Conservation (phyloP, 495 filamentous ascomycete species). For the Xylaria curta region DNA sequence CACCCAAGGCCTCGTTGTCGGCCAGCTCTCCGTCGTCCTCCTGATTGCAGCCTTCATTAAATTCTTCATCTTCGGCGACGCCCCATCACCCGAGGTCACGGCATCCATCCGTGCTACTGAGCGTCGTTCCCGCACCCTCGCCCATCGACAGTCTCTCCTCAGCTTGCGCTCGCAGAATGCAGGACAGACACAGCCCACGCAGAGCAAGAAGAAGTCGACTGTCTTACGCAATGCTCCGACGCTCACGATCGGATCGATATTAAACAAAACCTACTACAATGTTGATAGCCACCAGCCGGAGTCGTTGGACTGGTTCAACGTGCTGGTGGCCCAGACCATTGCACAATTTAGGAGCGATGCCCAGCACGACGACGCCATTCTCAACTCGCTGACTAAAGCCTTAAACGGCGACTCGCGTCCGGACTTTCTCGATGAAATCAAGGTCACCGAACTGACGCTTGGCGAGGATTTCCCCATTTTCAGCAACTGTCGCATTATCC, state of each 20-base stretch:
- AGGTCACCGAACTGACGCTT: constrained; percentile 87
- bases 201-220: constrained; percentile 78
- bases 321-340: constrained; percentile 94
- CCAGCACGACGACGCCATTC: constrained; percentile 85
- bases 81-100: constrained; percentile 78
- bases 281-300: constrained; percentile 96
- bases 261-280: constrained; percentile 97
- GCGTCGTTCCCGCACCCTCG: constrained; percentile 67
- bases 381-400: constrained; percentile 87
- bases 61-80: constrained; percentile 99
- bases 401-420: constrained; percentile 87
- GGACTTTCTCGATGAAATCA: constrained; percentile 90
- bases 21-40: constrained; percentile 89
- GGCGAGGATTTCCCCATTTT: constrained; percentile 99
- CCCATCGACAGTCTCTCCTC: constrained; percentile 71
- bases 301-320: constrained; percentile 99
- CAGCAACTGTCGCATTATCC: constrained; percentile 94
- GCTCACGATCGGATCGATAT: constrained; percentile 83
- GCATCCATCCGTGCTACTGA: constrained; percentile 71
- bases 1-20: constrained; percentile 90
- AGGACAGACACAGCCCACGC: constrained; percentile 50
- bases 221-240: constrained; percentile 70
- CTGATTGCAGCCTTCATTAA: constrained; percentile 95
- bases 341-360: constrained; percentile 94
- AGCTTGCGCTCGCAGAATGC: constrained; percentile 52